Base-by-base conservation (phyloP, 2,329 filamentous ascomycete species). In the Dactylellina leptospora region DNA sequence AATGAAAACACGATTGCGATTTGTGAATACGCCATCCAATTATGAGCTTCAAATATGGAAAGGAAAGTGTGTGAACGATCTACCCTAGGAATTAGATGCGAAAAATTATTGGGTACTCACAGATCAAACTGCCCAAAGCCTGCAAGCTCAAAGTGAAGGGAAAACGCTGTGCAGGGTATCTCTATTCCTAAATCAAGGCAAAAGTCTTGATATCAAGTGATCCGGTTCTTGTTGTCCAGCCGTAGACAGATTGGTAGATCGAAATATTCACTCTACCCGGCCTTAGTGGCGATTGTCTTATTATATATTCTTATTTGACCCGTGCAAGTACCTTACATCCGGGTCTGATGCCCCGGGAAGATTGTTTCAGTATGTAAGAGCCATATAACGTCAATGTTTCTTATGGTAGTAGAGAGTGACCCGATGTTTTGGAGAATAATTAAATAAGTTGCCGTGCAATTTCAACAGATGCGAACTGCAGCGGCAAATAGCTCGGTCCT, bases 381-480 rank as follows among this genome's bases (percentile, higher is more conserved):
- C 36, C 33, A n/a, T 16, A 4, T 22, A 4, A n/a, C 10, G 20
- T 28, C 33, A 40, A 28, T 42, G 4, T 18, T 55, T 42, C 30
- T 42, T 25, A 28, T 36, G 53, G 36, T 33, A 23, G 30, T 60
- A 20, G 42, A 22, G 38, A n/a, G 59, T 45, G 28, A 60, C 45
- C 33, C 48, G 63, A 16, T 33, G 47, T 53, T 62, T 51, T 40
- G 30, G 38, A 61, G 44, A 55, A 42, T 50, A 45, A 55, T n/a
- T 40, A 20, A 51, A 53, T 25, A 50, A 48, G 40, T 18, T 61
- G 64, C 56, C 40, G 56, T 61, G 51, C 44, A 27, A 59, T 72
- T 72, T 64, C 68, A 64, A 63, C 53, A 27, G 54, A 38, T 64
- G 68, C 59, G 64, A 58, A 64, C 23, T 36, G 54, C 54, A 63